Base-by-base conservation (phyloP, 2,329 filamentous ascomycete species). In the Lachnellula hyalina region DNA sequence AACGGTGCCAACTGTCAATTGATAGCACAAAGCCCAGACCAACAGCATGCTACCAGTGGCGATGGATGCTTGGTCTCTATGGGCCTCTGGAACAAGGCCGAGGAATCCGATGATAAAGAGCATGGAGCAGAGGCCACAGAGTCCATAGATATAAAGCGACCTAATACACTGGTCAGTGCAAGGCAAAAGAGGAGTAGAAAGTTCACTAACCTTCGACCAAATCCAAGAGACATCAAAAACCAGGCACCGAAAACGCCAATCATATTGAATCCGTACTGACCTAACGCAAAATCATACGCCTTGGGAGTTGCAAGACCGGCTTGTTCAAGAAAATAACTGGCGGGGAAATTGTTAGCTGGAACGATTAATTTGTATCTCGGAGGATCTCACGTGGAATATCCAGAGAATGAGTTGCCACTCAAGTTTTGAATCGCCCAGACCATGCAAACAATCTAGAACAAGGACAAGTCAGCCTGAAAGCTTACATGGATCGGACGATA, bases 1-100 rank as follows among this genome's bases (percentile, higher is more conserved):
- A 7, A 96, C 90, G 0, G 91, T 94, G 40, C 91, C 91, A 48
- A 96, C 90, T 0, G 89, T 89, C 47, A 93, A 77, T 69, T 96
- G 90, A 73, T 96, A 96, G 65, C 86, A 82, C 46, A 94, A 74
- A 1, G 91, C 86, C 87, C 87, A 94, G 53, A 85, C 72, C 35
- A 94, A 77, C 87, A 96, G 92, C 72, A 96, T 87, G 7, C 66
- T 63, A 3, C 74, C 64, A 5, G 65, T 68, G n/a, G 66, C 66
- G 2, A 66, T 52, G 6, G 61, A 63, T 17, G 49, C 59, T 50
- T 62, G 49, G 14, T 61, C 59, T 17, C 53, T 61, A 23, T 67
- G 61, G 1, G 54, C 42, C n/a, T 64, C 50, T 5, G 65, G 65
- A 9, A 66, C 65, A 67, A 47, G 71, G 68, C 74, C 76, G 53